Percentiles rank a stretch among this genome's conserved stretches.
phyloP scores from a whole-genome alignment of 2,329 filamentous ascomycete species.

The Microsporum ferrugineum region DNA sequence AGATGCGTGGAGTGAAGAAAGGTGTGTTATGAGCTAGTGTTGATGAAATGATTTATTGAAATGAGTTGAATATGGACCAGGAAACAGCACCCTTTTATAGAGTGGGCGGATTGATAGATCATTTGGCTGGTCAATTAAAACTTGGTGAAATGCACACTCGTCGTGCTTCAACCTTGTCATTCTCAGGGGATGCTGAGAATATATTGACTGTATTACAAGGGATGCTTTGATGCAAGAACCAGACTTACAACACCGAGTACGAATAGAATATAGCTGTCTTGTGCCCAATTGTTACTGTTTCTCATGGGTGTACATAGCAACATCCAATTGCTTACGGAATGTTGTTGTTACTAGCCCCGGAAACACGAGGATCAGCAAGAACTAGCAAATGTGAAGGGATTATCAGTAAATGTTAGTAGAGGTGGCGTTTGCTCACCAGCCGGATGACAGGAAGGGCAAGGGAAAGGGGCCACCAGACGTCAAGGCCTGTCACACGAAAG shows the following conservation, averaged over 20 bases:
- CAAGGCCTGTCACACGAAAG: too few relatives aligned
- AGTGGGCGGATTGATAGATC: background rate
- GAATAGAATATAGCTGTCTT: too few relatives aligned
- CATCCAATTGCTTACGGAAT: background rate
- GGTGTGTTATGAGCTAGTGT: background rate
- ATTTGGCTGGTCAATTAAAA: too few relatives aligned
- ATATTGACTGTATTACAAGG: too few relatives aligned
- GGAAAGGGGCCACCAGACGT: too few relatives aligned
- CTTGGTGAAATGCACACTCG: too few relatives aligned
- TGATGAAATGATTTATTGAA: background rate
- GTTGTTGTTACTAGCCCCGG: background rate
- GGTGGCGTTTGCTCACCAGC: background rate
- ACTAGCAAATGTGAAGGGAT: background rate
- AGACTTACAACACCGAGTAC: too few relatives aligned
- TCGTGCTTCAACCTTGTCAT: too few relatives aligned
- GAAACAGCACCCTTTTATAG: background rate
- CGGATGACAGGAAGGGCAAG: too few relatives aligned
- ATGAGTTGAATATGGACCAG: background rate
- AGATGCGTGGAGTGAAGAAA: background rate
- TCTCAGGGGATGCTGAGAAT: too few relatives aligned
- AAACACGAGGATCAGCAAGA: background rate
- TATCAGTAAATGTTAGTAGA: background rate
- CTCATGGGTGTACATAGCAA: background rate
- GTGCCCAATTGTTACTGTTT: too few relatives aligned
- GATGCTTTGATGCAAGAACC: too few relatives aligned